Evolutionary conservation across 208 protist species (phyloP), one percentile per base, ranked within the genome.

Genomic region (Naegleria gruberi): DNA sequence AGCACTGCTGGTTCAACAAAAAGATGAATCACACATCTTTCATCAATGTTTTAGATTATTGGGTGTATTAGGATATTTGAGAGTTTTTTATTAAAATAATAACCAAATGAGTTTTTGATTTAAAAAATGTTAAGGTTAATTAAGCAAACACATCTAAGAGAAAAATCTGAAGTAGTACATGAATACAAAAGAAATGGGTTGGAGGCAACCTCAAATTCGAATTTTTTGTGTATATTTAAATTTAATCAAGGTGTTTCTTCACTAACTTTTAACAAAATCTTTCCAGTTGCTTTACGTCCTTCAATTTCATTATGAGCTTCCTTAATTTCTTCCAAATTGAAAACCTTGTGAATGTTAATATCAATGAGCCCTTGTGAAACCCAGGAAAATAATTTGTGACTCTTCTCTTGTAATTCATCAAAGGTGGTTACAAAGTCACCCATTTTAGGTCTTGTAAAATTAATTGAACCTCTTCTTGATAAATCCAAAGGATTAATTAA

Each of bases 401-500:
- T 47, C 57, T 95, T 94, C 34, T 89, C 47, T 90, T 91, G 77
- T 34, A 87, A 81, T 90, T 96, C 94, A 23, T 92, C 93, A 44
- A 91, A 90, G 17, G 89, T 90, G 23, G 47, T 23, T 44, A 97
- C 87, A 73, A 92, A 97, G 91, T 97, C 91, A n/a, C 0, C 45
- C 44, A 97, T 91, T 26, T 57, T 93, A 43, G 96, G 95, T 51
- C 95, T 94, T 91, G 95, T 96, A n/a, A 97, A 89, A 90, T 94
- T 96, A 12, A 97, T 74, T 51, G 96, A 97, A 34, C 94, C 93
- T 12, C 89, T 87, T n/a, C 89, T 77, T 65, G 90, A 93, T n/a
- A 97, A 91, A 0, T 92, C 55, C 10, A 97, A 91, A 23, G 94
- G 95, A 37, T 93, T 85, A 40, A 97, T 90, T 17, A 94, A 91